Conservation (phyloP, 1,284 basidiomycete species). For the Fomitiporia mediterranea region DNA sequence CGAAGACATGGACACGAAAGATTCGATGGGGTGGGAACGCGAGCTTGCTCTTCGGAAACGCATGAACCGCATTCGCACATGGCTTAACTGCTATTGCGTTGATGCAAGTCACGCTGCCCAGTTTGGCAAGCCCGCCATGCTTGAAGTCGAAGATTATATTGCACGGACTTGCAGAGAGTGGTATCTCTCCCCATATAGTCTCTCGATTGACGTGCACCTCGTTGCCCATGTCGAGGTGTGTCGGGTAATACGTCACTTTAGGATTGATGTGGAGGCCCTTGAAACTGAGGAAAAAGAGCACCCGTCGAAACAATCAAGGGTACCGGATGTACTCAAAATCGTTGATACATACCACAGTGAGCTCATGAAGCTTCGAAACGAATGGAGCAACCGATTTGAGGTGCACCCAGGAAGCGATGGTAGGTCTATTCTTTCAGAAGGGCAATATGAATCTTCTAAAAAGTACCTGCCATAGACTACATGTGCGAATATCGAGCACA, state of each 20-base stretch:
- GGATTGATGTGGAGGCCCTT: conserved; percentile 26
- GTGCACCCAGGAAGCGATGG: conserved; percentile 35
- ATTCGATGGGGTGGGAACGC: background rate
- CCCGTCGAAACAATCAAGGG: conserved; percentile 9
- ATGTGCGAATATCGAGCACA: conserved; percentile 44
- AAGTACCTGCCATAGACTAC: conserved; percentile 24
- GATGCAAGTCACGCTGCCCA: conserved; percentile 62
- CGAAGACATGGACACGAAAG: conserved; percentile 4
- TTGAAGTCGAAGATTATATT: conserved; percentile 53
- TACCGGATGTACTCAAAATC: conserved; percentile 11
- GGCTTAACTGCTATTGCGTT: conserved; percentile 63
- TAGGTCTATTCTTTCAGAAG: conserved; percentile 25
- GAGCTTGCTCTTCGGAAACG: conserved; percentile 34
- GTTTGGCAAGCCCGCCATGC: conserved; percentile 62
- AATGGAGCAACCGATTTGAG: conserved; percentile 38
- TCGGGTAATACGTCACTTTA: conserved; percentile 44
- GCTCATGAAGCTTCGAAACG: conserved; percentile 32
- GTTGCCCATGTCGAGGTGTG: conserved; percentile 50
- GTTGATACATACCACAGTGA: conserved; percentile 35
- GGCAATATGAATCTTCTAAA: background rate
- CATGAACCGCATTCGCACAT: conserved; percentile 55
- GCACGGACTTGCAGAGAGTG: conserved; percentile 49
- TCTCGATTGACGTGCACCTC: conserved; percentile 49
- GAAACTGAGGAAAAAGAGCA: conserved; percentile 33
- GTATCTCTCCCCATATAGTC: conserved; percentile 44